Conservation (phyloP, 371 early-diverging fungal genomes). For the Mucor velutinosus region DNA sequence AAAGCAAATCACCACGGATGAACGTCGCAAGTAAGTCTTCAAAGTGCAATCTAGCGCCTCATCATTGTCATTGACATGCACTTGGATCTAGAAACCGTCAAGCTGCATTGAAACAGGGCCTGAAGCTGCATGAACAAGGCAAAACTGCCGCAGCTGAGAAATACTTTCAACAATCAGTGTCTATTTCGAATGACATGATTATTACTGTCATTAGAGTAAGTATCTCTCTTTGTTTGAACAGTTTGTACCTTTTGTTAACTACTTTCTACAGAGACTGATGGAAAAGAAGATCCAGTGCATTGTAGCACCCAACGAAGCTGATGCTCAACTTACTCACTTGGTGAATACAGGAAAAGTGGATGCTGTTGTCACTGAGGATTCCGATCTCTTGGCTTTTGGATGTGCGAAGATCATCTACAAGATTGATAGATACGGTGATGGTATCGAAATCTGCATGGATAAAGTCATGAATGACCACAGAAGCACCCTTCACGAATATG, state of each 20-base stretch:
- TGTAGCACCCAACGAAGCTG: constrained; percentile 99
- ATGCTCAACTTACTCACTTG: constrained; percentile 95
- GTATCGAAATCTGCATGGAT: neutral
- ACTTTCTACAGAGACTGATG: constrained; percentile 56
- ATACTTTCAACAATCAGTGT: constrained; percentile 71
- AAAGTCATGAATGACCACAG: neutral
- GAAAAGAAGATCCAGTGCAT: constrained; percentile 72
- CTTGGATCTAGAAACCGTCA: neutral
- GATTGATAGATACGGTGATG: constrained; percentile 71
- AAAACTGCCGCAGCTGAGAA: constrained; percentile 66
- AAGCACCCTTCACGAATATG: neutral
- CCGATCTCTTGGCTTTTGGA: constrained; percentile 96
- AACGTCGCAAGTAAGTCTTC: constrained; percentile 42
- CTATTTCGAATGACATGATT: constrained; percentile 83
- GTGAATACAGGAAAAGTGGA: constrained; percentile 70
- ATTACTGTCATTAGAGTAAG: constrained; percentile 68
- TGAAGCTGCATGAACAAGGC: constrained; percentile 50
- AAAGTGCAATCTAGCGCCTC: neutral
- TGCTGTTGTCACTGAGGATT: constrained; percentile 96
- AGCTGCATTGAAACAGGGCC: constrained; percentile 27
- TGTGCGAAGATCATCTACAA: constrained; percentile 78
- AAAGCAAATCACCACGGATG: constrained; percentile 78
- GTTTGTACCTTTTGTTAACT: neutral
- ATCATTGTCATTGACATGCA: neutral
- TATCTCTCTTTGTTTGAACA: neutral